Percentiles rank a stretch among this genome's conserved stretches.
phyloP scores from a whole-genome alignment of 192 early-diverging fungal genomes.

The Podila clonocystis region DNA sequence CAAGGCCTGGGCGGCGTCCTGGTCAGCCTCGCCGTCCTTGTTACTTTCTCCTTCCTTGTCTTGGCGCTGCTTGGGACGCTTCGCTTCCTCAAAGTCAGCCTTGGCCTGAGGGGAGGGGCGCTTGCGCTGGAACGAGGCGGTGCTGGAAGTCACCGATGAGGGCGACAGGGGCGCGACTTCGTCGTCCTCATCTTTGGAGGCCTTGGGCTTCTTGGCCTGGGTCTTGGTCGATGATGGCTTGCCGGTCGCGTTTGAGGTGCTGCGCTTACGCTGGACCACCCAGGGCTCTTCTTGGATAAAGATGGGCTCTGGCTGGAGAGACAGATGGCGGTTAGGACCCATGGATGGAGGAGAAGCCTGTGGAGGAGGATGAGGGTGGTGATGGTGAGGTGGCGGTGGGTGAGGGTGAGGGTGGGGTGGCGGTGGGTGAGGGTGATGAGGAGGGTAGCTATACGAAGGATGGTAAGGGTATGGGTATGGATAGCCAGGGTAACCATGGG shows the following conservation, averaged over 20 bases:
- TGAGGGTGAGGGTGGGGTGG: slow-evolving; percentile 15
- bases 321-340: background rate
- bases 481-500: slow-evolving; percentile 23
- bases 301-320: slow-evolving; percentile 37
- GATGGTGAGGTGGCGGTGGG: slow-evolving; percentile 25
- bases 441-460: slow-evolving; percentile 45
- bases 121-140: slow-evolving; percentile 1
- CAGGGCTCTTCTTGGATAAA: slow-evolving; percentile 52
- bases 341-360: slow-evolving; percentile 8
- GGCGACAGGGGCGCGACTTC: slow-evolving; percentile 19
- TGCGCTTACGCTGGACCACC: slow-evolving; percentile 40
- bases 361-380: slow-evolving; percentile 8
- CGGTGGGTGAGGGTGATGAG: slow-evolving; percentile 16
- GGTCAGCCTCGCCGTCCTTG: background rate
- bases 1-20: slow-evolving; percentile 24
- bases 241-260: slow-evolving; percentile 3
- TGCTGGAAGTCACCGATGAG: slow-evolving; percentile 17
- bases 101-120: slow-evolving; percentile 19
- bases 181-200: slow-evolving; percentile 9
- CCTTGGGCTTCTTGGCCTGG: background rate
- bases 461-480: slow-evolving; percentile 44
- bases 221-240: slow-evolving; percentile 7
- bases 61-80: slow-evolving; percentile 2
- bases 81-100: background rate
- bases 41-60: background rate